Evolutionary conservation across 306 rosid genomes (phyloP).

Genomic region (Cicer pinnatifidum): DNA sequence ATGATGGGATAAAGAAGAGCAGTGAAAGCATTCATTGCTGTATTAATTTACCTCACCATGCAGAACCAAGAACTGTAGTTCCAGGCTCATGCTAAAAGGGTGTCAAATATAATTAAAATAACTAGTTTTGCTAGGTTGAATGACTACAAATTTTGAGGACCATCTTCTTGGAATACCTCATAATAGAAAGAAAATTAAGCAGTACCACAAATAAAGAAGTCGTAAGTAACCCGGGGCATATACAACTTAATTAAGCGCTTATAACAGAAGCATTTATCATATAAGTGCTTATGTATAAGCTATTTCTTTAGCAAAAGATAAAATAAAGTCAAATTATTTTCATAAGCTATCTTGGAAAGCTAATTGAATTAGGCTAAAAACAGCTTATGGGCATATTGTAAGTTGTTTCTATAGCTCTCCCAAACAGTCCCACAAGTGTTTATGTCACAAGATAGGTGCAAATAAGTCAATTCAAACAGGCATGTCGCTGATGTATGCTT

Average conservation of each 20-base stretch:
- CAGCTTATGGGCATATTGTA: too few species aligned
- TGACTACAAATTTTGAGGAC: background rate
- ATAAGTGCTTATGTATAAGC: too few species aligned
- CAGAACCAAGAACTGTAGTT: slow-evolving; percentile 23
- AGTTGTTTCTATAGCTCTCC: too few species aligned
- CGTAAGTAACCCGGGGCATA: background rate
- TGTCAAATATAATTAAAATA: slow-evolving; percentile 8
- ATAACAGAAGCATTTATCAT: too few species aligned
- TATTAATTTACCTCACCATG: background rate
- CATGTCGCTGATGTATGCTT: too few species aligned
- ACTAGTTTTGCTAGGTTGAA: slow-evolving; percentile 7
- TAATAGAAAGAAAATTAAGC: slow-evolving; percentile 31
- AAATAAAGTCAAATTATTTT: too few species aligned
- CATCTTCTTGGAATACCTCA: slow-evolving; percentile 9
- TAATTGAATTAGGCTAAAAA: too few species aligned
- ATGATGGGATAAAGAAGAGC: background rate
- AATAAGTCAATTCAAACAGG: too few species aligned
- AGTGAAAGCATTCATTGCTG: background rate
- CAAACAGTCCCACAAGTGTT: too few species aligned
- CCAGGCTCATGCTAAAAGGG: slow-evolving; percentile 15
- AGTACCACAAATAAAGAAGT: slow-evolving; percentile 10
- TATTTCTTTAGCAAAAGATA: too few species aligned
- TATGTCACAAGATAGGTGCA: too few species aligned
- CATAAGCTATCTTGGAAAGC: too few species aligned
- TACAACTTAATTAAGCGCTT: background rate